Percentiles rank a stretch among this genome's conserved stretches.
These are phyloP conservation scores for Somion occarium DNA, from an alignment of 1,284 basidiomycete genomes.

Conservation along the genomic window DNA sequence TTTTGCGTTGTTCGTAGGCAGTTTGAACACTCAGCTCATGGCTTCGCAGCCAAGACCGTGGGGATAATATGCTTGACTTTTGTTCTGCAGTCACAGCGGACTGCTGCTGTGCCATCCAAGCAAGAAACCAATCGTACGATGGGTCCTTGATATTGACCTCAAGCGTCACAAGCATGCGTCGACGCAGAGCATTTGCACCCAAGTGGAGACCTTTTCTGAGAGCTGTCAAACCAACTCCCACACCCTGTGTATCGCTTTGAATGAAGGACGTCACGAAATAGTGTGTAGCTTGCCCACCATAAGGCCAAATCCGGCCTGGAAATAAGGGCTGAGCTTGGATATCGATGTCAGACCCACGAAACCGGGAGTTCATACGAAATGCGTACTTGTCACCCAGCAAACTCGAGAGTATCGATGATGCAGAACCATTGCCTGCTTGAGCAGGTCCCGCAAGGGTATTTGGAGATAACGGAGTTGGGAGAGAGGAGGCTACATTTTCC, in stretches of 20 bases:
- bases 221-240: slow-evolving; percentile 78
- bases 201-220: slow-evolving; percentile 71
- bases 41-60: slow-evolving; percentile 59
- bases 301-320: slow-evolving; percentile 93
- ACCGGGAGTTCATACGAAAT: not conserved
- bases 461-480: not conserved
- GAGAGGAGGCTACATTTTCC: not conserved
- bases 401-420: not conserved
- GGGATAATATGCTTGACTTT: slow-evolving; percentile 22
- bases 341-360: slow-evolving; percentile 3
- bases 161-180: slow-evolving; percentile 90
- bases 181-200: slow-evolving; percentile 72
- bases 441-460: not conserved
- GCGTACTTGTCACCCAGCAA: slow-evolving; percentile 1
- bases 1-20: slow-evolving; percentile 79
- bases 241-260: slow-evolving; percentile 48
- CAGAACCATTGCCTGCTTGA: not conserved
- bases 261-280: slow-evolving; percentile 6
- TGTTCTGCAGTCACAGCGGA: slow-evolving; percentile 29
- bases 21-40: slow-evolving; percentile 97
- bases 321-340: slow-evolving; percentile 72
- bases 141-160: slow-evolving; percentile 97
- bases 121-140: slow-evolving; percentile 95
- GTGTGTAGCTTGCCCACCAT: slow-evolving; percentile 57
- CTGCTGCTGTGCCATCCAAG: slow-evolving; percentile 88